Evolutionary conservation across 2,329 filamentous ascomycete genomes (phyloP).

Genomic region (Penicillium digitatum): DNA sequence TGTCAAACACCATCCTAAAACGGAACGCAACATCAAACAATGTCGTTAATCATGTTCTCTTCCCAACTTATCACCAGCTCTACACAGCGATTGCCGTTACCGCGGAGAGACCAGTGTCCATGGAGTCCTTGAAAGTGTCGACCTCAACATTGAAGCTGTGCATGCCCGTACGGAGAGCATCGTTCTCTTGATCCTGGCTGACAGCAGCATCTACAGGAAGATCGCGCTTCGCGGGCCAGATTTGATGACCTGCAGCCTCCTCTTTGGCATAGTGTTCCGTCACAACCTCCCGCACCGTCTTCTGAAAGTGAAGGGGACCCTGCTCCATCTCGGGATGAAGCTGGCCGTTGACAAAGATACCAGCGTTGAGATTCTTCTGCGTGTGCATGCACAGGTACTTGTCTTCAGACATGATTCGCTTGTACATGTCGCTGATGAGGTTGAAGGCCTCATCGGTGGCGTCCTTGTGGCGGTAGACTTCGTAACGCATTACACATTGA

Average conservation of each 20-base stretch:
- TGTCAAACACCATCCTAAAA: background rate
- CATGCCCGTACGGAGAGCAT: background rate
- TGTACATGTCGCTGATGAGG: constrained; percentile 58
- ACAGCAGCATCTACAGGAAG: background rate
- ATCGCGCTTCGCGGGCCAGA: constrained; percentile 48
- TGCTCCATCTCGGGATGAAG: constrained; percentile 60
- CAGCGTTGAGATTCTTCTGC: constrained; percentile 59
- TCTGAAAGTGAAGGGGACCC: constrained; percentile 57
- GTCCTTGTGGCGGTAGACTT: constrained; percentile 61
- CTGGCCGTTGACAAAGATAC: constrained; percentile 61
- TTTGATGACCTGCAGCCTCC: constrained; percentile 44
- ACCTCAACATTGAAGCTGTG: background rate
- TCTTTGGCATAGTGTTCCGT: constrained; percentile 48
- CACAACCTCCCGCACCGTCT: constrained; percentile 49
- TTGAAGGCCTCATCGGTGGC: constrained; percentile 58
- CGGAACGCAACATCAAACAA: background rate
- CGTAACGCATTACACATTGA: constrained; percentile 57
- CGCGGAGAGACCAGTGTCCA: background rate
- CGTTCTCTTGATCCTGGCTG: background rate
- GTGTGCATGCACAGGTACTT: constrained; percentile 59
- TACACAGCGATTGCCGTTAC: constrained; percentile 1
- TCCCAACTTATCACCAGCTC: background rate
- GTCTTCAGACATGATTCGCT: constrained; percentile 63
- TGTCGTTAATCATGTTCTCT: background rate
- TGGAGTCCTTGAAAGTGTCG: background rate